These are phyloP conservation scores for Pseudocercospora eumusae DNA, from an alignment of 2,329 filamentous ascomycete species.

Conservation along the genomic window DNA sequence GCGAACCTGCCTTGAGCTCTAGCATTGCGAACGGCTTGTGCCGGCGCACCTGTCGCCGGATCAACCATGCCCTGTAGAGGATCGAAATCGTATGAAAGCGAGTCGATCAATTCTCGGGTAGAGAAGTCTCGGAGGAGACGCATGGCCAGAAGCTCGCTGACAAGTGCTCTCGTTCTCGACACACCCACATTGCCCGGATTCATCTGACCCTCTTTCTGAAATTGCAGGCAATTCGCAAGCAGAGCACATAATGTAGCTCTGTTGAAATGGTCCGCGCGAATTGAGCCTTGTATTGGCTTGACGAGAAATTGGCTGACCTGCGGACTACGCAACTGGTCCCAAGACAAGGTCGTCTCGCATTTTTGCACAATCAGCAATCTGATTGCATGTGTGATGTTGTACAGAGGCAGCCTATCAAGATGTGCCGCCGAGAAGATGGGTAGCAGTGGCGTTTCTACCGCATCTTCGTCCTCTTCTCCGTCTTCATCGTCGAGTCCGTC, in stretches of 20 bases:
- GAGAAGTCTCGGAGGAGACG: slow-evolving; percentile 87
- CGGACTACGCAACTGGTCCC: slow-evolving; percentile 93
- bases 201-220: slow-evolving; percentile 79
- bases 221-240: slow-evolving; percentile 92
- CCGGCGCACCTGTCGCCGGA: slow-evolving; percentile 41
- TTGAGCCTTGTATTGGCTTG: slow-evolving; percentile 91
- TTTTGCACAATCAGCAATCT: slow-evolving; percentile 78
- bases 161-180: slow-evolving; percentile 79
- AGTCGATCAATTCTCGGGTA: slow-evolving; percentile 88
- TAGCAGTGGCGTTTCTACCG: slow-evolving; percentile 58
- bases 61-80: slow-evolving; percentile 77
- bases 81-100: slow-evolving; percentile 91
- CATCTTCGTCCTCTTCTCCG: slow-evolving; percentile 48
- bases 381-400: slow-evolving; percentile 86
- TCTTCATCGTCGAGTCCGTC: slow-evolving; percentile 46
- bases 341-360: slow-evolving; percentile 88
- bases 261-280: slow-evolving; percentile 79
- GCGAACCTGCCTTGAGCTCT: slow-evolving; percentile 61
- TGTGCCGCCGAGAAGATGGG: slow-evolving; percentile 80
- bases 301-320: slow-evolving; percentile 94
- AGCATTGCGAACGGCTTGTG: slow-evolving; percentile 13
- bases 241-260: slow-evolving; percentile 84
- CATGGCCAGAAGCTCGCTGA: slow-evolving; percentile 88
- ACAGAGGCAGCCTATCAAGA: slow-evolving; percentile 82
- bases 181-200: slow-evolving; percentile 83